Percentiles rank a stretch among this genome's conserved stretches.
phyloP scores from a whole-genome alignment of 208 protist species.

The Leishmania tropica region DNA sequence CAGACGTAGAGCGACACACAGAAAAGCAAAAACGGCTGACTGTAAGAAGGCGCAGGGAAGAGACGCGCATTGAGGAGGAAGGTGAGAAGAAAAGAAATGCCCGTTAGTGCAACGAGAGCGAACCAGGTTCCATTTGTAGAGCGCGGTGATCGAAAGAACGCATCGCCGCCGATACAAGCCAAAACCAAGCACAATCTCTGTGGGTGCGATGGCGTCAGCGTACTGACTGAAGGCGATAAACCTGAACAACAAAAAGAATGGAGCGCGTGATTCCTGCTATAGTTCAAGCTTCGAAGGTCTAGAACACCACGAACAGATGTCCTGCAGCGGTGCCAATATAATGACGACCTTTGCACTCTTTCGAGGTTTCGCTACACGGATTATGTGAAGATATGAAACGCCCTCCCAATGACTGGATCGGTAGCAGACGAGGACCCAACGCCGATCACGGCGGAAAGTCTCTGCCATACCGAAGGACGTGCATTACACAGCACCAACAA shows the following conservation, averaged over 20 bases:
- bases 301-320: neutral
- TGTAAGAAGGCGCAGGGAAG: neutral
- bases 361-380: neutral
- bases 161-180: neutral
- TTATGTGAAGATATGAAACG: neutral
- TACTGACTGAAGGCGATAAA: neutral
- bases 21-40: neutral
- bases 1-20: neutral
- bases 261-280: neutral
- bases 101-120: neutral
- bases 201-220: neutral
- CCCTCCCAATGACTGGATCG: neutral
- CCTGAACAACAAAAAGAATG: neutral
- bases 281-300: neutral
- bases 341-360: neutral
- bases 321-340: neutral
- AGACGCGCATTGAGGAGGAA: neutral
- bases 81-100: neutral
- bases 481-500: neutral
- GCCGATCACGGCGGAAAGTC: neutral
- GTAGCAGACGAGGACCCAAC: neutral
- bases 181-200: neutral
- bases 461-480: neutral
- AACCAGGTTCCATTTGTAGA: neutral
- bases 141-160: neutral